Base-by-base conservation (phyloP, 139 green algal species). In the Chlorella sp. region DNA sequence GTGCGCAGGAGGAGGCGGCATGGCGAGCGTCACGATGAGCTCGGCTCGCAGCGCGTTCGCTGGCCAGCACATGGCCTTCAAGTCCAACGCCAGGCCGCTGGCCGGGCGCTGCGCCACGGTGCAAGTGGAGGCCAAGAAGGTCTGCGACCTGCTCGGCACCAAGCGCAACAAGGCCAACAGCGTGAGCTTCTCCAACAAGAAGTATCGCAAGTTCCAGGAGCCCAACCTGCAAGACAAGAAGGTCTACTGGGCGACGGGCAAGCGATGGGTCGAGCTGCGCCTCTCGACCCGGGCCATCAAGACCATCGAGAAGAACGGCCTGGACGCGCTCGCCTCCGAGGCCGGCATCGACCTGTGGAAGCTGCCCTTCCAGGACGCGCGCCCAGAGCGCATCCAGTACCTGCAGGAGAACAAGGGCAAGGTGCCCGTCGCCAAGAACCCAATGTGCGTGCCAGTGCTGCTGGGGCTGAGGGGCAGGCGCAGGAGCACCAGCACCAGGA, bases 151-250 rank as follows among this genome's bases (percentile, higher is more conserved):
- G 17, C 97, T 95, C 3, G 95, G 94, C 74, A 94, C 93, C 82
- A 94, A 91, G 79, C 84, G 88, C 70, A 99, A 99, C 90, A 99
- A 99, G 80, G 95, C 90, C 33, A 96, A 97, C 79, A 73, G 80
- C 3, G 92, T 99, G 4, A 95, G 89, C 61, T 99, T 99, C 86
- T 98, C 93, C 20, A 94, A 98, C 89, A 97, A 97, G 84, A 87
- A 95, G 67, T 97, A 90, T 85, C 94, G 96, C 83, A 96, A 96
- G 77, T 88, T 94, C 83, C 95, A 99, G 84, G 78, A 96, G 69
- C 84, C 85, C 49, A 99, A 99, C 88, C 86, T 99, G 72, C 86
- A 93, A 77, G 35, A 86, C 36, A 93, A 95, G 80, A 86, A 85
- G 71, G 62, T 97, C 2, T 97, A 82, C 79, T 97, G 92, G 90